Conservation (phyloP, 306 rosid species). For the Castanopsis chinensis region DNA sequence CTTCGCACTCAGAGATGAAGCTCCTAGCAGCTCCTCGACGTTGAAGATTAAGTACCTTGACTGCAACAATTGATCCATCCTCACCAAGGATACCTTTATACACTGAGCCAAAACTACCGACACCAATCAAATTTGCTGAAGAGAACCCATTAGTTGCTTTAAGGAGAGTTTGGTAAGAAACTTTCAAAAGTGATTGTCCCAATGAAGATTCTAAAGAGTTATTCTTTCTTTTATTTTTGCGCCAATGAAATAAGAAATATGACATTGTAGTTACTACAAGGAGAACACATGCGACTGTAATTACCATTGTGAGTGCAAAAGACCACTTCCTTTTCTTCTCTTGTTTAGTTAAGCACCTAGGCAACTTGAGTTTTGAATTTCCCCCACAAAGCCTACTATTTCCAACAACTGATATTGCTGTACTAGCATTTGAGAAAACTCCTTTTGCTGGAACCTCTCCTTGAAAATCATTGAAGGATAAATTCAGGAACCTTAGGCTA, state of each 20-base stretch:
- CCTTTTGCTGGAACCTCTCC: slow-evolving; percentile 40
- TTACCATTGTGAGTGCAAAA: too few relatives aligned
- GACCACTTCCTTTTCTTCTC: too few relatives aligned
- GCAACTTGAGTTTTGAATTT: slow-evolving; percentile 20
- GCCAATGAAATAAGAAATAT: not conserved
- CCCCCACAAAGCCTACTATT: slow-evolving; percentile 40
- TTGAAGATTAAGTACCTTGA: slow-evolving; percentile 37
- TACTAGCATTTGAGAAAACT: slow-evolving; percentile 20
- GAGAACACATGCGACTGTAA: too few relatives aligned
- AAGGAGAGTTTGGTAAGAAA: slow-evolving; percentile 36
- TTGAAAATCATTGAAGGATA: slow-evolving; percentile 35
- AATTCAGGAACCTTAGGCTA: slow-evolving; percentile 5
- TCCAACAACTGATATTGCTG: not conserved
- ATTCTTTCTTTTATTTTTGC: not conserved
- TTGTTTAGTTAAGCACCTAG: not conserved
- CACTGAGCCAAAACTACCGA: slow-evolving; percentile 35
- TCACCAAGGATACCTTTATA: slow-evolving; percentile 30
- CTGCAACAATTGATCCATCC: slow-evolving; percentile 12
- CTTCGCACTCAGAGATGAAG: slow-evolving; percentile 2
- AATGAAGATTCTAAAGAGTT: not conserved
- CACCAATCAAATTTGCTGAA: slow-evolving; percentile 28
- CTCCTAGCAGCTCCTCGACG: slow-evolving; percentile 33
- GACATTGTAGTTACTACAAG: too few relatives aligned
- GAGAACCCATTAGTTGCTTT: slow-evolving; percentile 45
- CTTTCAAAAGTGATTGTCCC: not conserved